Conservation (phyloP, 805 yeast genomes). For the Sungouiella thailandica region DNA sequence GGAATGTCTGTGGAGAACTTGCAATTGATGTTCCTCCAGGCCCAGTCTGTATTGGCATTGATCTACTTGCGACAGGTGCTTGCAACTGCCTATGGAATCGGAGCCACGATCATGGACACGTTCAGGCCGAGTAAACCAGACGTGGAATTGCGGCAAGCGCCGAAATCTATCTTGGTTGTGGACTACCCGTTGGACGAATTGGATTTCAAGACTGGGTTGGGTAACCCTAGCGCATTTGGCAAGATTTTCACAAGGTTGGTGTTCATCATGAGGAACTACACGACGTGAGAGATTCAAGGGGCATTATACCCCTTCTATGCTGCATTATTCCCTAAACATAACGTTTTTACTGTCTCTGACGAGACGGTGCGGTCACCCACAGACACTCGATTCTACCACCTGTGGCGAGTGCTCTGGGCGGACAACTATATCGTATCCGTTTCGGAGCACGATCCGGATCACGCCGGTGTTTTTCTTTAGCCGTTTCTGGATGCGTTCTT, state of each 20-base stretch:
- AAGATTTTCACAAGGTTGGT: constrained; percentile 11
- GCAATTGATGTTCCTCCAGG: constrained; percentile 11
- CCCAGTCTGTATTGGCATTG: constrained; percentile 14
- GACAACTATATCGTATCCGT: constrained; percentile 9
- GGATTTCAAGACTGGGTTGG: constrained; percentile 7
- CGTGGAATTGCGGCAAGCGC: constrained; percentile 27
- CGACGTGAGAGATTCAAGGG: too few relatives aligned
- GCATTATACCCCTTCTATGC: too few relatives aligned
- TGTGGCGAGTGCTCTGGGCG: constrained; percentile 2
- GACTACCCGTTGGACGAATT: constrained; percentile 11
- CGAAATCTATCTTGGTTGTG: constrained; percentile 14
- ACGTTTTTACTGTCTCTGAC: background rate
- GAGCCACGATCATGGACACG: constrained; percentile 18
- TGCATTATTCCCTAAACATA: background rate
- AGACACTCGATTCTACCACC: background rate
- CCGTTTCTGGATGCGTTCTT: constrained; percentile 17
- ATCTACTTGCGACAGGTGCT: constrained; percentile 17
- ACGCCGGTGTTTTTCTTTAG: constrained; percentile 7
- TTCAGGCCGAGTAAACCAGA: constrained; percentile 28
- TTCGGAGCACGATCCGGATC: constrained; percentile 8
- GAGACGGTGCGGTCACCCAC: too few relatives aligned
- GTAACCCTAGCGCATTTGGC: constrained; percentile 11
- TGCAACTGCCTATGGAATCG: constrained; percentile 17
- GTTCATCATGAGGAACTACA: constrained; percentile 7
- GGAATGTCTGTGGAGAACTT: constrained; percentile 13